Evolutionary conservation across 2,329 filamentous ascomycete species (phyloP), one percentile per base, ranked within the genome.

Genomic region (Lachnellula suecica): DNA sequence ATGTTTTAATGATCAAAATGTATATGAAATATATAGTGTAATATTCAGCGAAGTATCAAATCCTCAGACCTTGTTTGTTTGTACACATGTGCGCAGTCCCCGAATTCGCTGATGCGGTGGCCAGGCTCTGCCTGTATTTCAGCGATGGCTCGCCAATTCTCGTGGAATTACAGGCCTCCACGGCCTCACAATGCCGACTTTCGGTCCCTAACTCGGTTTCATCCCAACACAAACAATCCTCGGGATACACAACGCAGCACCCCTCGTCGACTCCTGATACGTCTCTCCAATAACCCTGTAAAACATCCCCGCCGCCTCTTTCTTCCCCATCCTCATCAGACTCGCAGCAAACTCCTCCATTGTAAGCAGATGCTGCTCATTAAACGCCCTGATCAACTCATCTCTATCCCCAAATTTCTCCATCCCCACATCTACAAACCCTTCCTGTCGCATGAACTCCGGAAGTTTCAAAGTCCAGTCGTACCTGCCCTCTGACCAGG

Each of bases 201-300:
- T n/a, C n/a, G n/a, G n/a, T n/a, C n/a, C n/a, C n/a, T n/a, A n/a
- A n/a, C n/a, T n/a, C n/a, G 29, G 29, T 29, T 44, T 44, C 13
- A 13, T 17, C 1, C 24, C 47, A 23, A 49, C 38, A 35, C 47
- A 49, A 2, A 43, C 37, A 20, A 49, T 17, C 20, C 38, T 34
- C 19, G 37, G 37, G 8, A 44, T 35, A 37, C 38, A 44, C 20
- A 49, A n/a, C 17, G 47, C 25, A 11, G 47, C 40, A 17, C 47
- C 47, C 11, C 27, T 22, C 20, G 24, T 34, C 19, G 47, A 43
- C 29, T 49, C 47, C 37, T 35, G 38, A 44, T 49, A 49, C 5
- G 11, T 25, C 8, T 49, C 47, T 34, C 19, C n/a, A 29, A 42
- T 43, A 17, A 43, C 17, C 15, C 25, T 17, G 17, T 34, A 43